phyloP scores from a whole-genome alignment of 306 rosid genomes.

The Dryas octopetala region DNA sequence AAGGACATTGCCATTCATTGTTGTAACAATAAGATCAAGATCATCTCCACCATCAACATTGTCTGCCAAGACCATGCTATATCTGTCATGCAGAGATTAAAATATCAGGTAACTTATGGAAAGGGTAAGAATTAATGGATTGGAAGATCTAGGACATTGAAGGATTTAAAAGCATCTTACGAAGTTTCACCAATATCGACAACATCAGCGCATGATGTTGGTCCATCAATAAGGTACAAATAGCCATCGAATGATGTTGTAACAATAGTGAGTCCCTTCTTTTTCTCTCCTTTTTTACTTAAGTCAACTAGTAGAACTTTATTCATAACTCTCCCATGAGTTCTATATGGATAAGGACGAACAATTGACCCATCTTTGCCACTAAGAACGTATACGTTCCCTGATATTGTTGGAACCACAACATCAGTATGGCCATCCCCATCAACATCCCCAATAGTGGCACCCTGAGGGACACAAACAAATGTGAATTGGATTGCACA shows the following conservation, averaged over 20 bases:
- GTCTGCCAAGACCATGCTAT: constrained; percentile 98
- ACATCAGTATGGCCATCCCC: constrained; percentile 97
- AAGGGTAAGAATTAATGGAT: constrained; percentile 23
- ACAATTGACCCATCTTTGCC: constrained; percentile 90
- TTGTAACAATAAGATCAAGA: constrained; percentile 88
- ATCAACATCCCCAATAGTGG: constrained; percentile 87
- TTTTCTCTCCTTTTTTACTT: constrained; percentile 69
- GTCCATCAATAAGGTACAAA: constrained; percentile 92
- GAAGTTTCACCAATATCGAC: constrained; percentile 99
- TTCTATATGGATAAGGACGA: constrained; percentile 80
- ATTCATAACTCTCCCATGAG: constrained; percentile 95
- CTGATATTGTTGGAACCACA: constrained; percentile 88
- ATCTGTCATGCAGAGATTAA: constrained; percentile 52
- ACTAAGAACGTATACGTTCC: constrained; percentile 87
- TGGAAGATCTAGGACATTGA: constrained; percentile 16
- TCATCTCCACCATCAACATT: constrained; percentile 99
- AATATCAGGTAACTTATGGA: constrained; percentile 5
- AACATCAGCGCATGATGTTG: constrained; percentile 92
- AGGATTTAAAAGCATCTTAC: constrained; percentile 52
- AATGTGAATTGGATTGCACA: constrained; percentile 5
- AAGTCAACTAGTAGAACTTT: constrained; percentile 91
- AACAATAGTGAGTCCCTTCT: constrained; percentile 84
- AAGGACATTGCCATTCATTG: constrained; percentile 97
- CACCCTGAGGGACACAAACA: constrained; percentile 55
- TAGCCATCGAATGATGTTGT: constrained; percentile 96